phyloP scores from a whole-genome alignment of 305 asterid species.

The Fraxinus ornus region DNA sequence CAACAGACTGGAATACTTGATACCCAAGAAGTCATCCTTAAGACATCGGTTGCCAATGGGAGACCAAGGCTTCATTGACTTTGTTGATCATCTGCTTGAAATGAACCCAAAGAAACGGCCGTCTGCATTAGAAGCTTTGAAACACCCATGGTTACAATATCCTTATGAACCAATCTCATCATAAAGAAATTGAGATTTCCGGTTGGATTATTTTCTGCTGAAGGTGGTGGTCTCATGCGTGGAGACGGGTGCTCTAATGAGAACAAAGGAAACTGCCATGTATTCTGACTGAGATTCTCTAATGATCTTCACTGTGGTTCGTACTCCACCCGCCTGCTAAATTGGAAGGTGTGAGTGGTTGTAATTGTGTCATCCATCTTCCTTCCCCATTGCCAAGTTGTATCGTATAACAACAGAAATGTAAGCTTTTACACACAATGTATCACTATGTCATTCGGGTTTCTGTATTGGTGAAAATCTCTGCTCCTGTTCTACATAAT shows the following conservation, averaged over 20 bases:
- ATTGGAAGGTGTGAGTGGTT: conserved; percentile 36
- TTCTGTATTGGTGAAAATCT: conserved; percentile 29
- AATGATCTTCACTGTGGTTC: conserved; percentile 21
- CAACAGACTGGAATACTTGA: conserved; percentile 78
- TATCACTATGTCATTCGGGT: conserved; percentile 33
- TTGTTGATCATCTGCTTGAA: conserved; percentile 80
- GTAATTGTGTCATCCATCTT: conserved; percentile 26
- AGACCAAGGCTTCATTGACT: conserved; percentile 93
- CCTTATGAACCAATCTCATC: conserved; percentile 96
- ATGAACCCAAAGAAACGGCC: conserved; percentile 83
- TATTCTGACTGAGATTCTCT: neutral
- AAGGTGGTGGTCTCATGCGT: conserved; percentile 16
- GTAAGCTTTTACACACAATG: conserved; percentile 37
- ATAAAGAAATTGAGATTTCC: conserved; percentile 29
- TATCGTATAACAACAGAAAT: conserved; percentile 20
- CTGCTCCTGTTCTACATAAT: conserved; percentile 54
- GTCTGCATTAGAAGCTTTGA: conserved; percentile 86
- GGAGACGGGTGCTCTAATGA: conserved; percentile 16
- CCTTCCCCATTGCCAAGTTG: conserved; percentile 4
- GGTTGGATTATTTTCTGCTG: conserved; percentile 13
- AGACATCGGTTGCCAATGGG: conserved; percentile 95
- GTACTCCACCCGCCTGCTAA: conserved; percentile 21
- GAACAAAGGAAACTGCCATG: conserved; percentile 15
- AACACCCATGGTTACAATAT: conserved; percentile 91
- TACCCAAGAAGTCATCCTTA: conserved; percentile 86